Conservation (phyloP, 1,284 basidiomycete species). For the Moniliophthora roreri region DNA sequence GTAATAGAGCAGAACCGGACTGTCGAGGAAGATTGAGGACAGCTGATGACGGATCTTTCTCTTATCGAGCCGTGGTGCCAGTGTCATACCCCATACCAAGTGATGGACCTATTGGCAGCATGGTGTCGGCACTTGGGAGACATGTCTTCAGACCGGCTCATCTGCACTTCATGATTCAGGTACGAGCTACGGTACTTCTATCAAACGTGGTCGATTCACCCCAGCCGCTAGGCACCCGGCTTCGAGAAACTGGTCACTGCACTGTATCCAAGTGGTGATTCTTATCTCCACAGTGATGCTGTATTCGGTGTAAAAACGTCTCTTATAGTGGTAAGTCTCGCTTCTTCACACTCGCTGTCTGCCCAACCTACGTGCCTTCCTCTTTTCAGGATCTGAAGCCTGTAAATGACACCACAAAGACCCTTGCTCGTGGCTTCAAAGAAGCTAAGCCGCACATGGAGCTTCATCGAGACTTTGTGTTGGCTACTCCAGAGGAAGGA, state of each 20-base stretch:
- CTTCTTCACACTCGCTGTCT: background rate
- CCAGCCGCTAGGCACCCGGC: constrained; percentile 59
- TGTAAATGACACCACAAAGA: constrained; percentile 52
- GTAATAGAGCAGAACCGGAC: constrained; percentile 60
- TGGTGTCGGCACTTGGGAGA: constrained; percentile 59
- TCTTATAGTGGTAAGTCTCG: constrained; percentile 37
- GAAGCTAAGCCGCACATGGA: constrained; percentile 60
- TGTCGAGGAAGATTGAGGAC: constrained; percentile 73
- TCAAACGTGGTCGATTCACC: too few species aligned
- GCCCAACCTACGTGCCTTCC: background rate
- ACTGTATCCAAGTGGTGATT: constrained; percentile 72
- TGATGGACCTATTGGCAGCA: constrained; percentile 75
- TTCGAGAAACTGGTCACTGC: constrained; percentile 75
- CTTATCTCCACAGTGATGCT: constrained; percentile 64
- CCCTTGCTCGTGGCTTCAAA: constrained; percentile 61
- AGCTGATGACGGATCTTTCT: constrained; percentile 65
- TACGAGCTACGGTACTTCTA: constrained; percentile 12
- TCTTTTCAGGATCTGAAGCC: constrained; percentile 43
- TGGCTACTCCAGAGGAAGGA: constrained; percentile 55
- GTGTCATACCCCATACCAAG: constrained; percentile 79
- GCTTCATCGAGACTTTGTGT: constrained; percentile 59
- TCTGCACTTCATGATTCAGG: constrained; percentile 73
- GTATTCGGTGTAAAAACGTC: constrained; percentile 81
- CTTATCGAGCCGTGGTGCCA: constrained; percentile 78
- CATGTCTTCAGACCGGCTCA: constrained; percentile 76